Base-by-base conservation (phyloP, 2,329 filamentous ascomycete genomes). In the Fusarium subglutinans region DNA sequence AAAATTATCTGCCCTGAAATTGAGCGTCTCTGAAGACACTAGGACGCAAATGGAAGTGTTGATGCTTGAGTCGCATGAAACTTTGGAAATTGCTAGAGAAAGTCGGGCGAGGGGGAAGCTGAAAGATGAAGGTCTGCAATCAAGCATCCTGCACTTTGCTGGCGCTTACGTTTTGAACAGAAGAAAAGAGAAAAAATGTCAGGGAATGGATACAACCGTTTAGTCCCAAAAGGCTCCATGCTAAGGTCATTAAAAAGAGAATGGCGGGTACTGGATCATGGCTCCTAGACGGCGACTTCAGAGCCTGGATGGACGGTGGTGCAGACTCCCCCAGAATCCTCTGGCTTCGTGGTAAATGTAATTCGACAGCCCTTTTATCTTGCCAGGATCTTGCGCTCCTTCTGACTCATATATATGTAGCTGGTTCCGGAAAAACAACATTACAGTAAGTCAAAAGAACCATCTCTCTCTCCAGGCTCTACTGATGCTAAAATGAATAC, bases 191-290 rank as follows among this genome's bases (percentile, higher is more conserved):
- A 37, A 3, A 24, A 8, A 22, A 0, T 33, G 22, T 22, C 1
- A 8, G n/a, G 6, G 17, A 53, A 5, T 53, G 50, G 50, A 26
- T 53, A 3, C 50, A 53, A 3, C 50, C 17, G 0, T 15, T 53
- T 0, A 15, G 3, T 5, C 33, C 50, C 0, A 20, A 24, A 2
- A 33, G 15, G 0, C 0, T 53, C 0, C 50, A 53, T 0, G 17
- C n/a, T 0, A 37, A 37, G 15, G 33, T 33, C 0, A 1, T 11
- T 2, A 14, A 20, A 6, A 53, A 53, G 6, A 53, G 6, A 17
- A 53, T 53, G 33, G 2, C 7, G 0, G n/a, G 3, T 8, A 53
- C 50, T 8, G 50, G 50, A 2, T 22, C 30, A 5, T 53, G 50
- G 50, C 15, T 53, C n/a, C 5, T 53, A 8, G 17, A 53, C 1